A percentile compares a stretch with the other conserved stretches of the same genome.
These are phyloP conservation scores for Magnolia officinalis DNA, from an alignment of 164 flowering plant species.

Conservation along the genomic window DNA sequence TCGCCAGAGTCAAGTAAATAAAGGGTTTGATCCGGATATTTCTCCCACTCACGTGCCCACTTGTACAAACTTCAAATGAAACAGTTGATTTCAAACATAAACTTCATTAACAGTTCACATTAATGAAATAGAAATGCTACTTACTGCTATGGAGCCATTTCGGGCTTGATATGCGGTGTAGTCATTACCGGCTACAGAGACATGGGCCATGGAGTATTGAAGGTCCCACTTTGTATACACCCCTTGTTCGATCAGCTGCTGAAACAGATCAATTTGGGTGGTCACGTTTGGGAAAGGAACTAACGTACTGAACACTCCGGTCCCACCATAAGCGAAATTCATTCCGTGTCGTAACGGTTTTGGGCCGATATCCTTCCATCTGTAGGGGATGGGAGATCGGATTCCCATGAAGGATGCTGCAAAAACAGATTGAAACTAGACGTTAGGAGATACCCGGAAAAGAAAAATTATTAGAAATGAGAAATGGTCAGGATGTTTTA, in stretches of 20 bases:
- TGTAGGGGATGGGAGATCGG: constrained; percentile 36
- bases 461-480: too few relatives aligned
- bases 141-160: constrained; percentile 23
- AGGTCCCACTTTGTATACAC: constrained; percentile 21
- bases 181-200: constrained; percentile 53
- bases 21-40: too few relatives aligned
- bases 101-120: neutral
- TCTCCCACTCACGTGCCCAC: too few relatives aligned
- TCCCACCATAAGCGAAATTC: constrained; percentile 61
- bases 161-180: constrained; percentile 24
- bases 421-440: neutral
- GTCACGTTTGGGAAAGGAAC: constrained; percentile 44
- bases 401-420: constrained; percentile 39
- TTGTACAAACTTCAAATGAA: too few relatives aligned
- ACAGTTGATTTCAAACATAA: neutral
- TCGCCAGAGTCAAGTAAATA: too few relatives aligned
- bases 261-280: constrained; percentile 35
- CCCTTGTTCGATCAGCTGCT: constrained; percentile 27
- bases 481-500: too few relatives aligned
- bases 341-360: constrained; percentile 25
- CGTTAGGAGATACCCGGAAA: too few relatives aligned
- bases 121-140: neutral
- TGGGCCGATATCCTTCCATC: constrained; percentile 13
- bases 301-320: constrained; percentile 48
- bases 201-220: constrained; percentile 35